Base-by-base conservation (phyloP, 2,329 filamentous ascomycete genomes). In the Pseudodiploospora longispora region DNA sequence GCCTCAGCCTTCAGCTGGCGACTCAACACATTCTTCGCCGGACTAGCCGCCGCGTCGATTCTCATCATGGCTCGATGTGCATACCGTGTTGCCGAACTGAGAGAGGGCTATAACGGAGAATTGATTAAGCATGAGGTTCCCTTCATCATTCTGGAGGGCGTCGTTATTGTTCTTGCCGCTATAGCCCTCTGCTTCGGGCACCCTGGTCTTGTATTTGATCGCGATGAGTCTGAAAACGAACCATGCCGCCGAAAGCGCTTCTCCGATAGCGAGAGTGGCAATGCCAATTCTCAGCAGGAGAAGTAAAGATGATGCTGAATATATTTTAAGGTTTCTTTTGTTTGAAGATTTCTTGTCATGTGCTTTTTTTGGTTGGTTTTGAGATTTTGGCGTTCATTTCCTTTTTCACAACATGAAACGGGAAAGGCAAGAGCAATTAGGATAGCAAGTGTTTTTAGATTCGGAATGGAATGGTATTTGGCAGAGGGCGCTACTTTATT, bases 21-120 rank as follows among this genome's bases (percentile, higher is more conserved):
- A 9, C 47, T 62, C 51, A 55, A 50, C 9, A 36, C 57, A 46
- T 85, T 83, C 58, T 64, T 80, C 38, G 45, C 57, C n/a, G 76
- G 72, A 36, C 64, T 83, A 28, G 56, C 63, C 0, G 53, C 74
- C 6, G 70, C 80, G 7, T 78, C 79, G 30, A 38, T 82, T 6
- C 68, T 76, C 38, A 78, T 86, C 54, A 71, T 85, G 38, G 70
- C 75, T 27, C 70, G 83, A 37, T 83, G 77, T 53, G 70, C 75
- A 41, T 85, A 78, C 60, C 75, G 83, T 47, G 77, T 84, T 32
- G 76, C 75, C 5, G 83, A 87, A 68, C 64, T 87, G 42, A 74
- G 71, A 48, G 71, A 81, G 31, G 82, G 82, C 4, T 86, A 81
- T 66, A 35, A 55, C 27, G 79, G 78, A 1, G 56, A 64, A 1